Base-by-base conservation (phyloP, 208 protist genomes). In the Pavlovales sp. region DNA sequence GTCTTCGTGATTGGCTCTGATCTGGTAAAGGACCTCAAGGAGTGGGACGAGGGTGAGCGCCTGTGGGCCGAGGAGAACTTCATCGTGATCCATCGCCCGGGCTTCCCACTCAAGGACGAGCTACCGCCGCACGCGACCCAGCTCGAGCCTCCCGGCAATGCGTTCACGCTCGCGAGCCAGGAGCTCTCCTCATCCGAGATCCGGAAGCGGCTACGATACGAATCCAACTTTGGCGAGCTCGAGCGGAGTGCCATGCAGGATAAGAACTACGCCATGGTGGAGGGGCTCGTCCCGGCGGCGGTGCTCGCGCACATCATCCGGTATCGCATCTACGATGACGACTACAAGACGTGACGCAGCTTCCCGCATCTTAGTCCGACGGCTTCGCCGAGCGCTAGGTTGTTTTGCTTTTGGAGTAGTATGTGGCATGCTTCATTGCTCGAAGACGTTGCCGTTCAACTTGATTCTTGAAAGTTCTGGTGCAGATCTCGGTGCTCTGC, bases 261-360 rank as follows among this genome's bases (percentile, higher is more conserved):
- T 4, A 5, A 28, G 30, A 42, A 82, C 39, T 82, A 34, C 39
- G 0, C 18, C 11, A 1, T 36, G 40, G 78, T 82, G 0, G 78
- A 82, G 8, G 78, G 78, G n/a, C 78, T 82, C 26, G 7, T 82
- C 39, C 30, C 39, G 20, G n/a, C 78, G 28, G 78, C 78, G 5
- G 78, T 82, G 78, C 41, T 82, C 40, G 78, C 78, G 41, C 78
- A 82, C 40, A 82, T 82, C 78, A 82, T 82, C 39, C 8, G 78
- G 8, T 82, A 82, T 32, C 4, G 26, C 11, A 1, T 82, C 39
- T 82, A 82, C 78, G 39, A n/a, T 30, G 36, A 79, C n/a, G 44
- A 57, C 44, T n/a, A n/a, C n/a, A n/a, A n/a, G n/a, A n/a, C n/a
- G n/a, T n/a, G n/a, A n/a, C n/a, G n/a, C n/a, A n/a, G n/a, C n/a